A percentile compares a stretch with the other conserved stretches of the same genome.
phyloP scores from a whole-genome alignment of 2,329 filamentous ascomycete genomes.

The Aspergillus calidoustus region DNA sequence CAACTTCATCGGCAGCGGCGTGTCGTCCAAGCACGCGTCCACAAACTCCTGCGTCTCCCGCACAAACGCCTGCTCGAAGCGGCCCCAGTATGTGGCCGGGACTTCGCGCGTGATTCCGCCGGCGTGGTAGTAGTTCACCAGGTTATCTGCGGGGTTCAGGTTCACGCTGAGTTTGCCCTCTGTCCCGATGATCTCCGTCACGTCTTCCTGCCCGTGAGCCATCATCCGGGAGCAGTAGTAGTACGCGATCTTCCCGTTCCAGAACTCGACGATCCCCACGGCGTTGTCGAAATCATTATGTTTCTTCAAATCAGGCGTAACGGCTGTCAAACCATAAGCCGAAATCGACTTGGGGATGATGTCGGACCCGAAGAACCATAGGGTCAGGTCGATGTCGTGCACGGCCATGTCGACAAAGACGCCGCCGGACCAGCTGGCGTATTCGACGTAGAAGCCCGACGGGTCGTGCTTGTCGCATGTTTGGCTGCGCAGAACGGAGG shows the following conservation, averaged over 20 bases:
- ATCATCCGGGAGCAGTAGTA: constrained; percentile 70
- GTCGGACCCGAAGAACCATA: constrained; percentile 66
- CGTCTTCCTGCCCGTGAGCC: constrained; percentile 69
- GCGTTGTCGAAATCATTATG: constrained; percentile 67
- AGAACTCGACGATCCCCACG: constrained; percentile 70
- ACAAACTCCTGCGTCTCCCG: constrained; percentile 69
- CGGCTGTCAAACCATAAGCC: constrained; percentile 62
- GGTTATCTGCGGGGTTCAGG: constrained; percentile 58
- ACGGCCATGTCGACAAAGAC: constrained; percentile 74
- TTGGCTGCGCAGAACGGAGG: constrained; percentile 66
- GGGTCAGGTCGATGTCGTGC: constrained; percentile 69
- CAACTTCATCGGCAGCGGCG: constrained; percentile 60
- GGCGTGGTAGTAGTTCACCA: constrained; percentile 61
- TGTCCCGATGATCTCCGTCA: constrained; percentile 70
- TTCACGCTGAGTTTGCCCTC: constrained; percentile 68
- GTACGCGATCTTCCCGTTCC: constrained; percentile 65
- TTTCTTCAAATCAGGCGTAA: constrained; percentile 61
- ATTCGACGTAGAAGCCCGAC: constrained; percentile 69
- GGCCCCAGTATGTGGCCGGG: constrained; percentile 65
- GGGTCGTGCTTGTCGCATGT: constrained; percentile 71
- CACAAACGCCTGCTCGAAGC: constrained; percentile 68
- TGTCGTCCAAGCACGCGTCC: constrained; percentile 61
- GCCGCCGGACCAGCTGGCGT: constrained; percentile 67
- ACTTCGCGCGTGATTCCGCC: constrained; percentile 63
- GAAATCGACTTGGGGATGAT: constrained; percentile 60